Evolutionary conservation across 2,329 filamentous ascomycete genomes (phyloP), one percentile per base, ranked within the genome.

Genomic region (Stromatinia cepivora): DNA sequence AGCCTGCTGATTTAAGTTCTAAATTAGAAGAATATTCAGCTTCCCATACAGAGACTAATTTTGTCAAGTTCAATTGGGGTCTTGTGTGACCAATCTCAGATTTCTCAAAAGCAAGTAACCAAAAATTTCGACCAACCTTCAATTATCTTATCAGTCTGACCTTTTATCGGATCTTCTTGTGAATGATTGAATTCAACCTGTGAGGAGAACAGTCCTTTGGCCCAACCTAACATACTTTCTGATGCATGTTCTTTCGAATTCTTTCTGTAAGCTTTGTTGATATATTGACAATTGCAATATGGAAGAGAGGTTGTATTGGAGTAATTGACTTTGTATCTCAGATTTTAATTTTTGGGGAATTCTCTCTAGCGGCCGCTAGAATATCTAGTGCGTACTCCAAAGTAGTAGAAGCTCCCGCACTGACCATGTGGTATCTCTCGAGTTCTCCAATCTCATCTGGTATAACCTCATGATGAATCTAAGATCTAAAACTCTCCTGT

Each of bases 341-440:
- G 58, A 61, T 46, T 61, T 61, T 61, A 36, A 36, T 52, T 63
- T 63, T 63, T 36, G 59, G 59, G 46, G n/a, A 63, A 36, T 63
- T n/a, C 9, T 17, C 8, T 63, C 46, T 63, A 63, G 61, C 61
- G 61, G 61, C 61, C 61, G 61, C 61, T 52, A 39, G 61, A 20
- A 28, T 15, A 22, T 31, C 25, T 17, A 11, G 6, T 11, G n/a
- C 20, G 10, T 15, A n/a, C n/a, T n/a, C n/a, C n/a, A n/a, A n/a
- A 11, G 31, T 36, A 34, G 10, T 8, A 22, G 22, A 22, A 42
- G 39, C 25, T 34, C n/a, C 31, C 22, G 42, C 57, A 28, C 57
- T 25, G 39, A 59, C 57, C 57, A 58, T 28, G 13, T 11, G 50
- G 50, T 8, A 52, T 28, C 10, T n/a, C 50, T 28, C 17, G 3